Base-by-base conservation (phyloP, 73 alveolate species). In the Paramecium caudatum region DNA sequence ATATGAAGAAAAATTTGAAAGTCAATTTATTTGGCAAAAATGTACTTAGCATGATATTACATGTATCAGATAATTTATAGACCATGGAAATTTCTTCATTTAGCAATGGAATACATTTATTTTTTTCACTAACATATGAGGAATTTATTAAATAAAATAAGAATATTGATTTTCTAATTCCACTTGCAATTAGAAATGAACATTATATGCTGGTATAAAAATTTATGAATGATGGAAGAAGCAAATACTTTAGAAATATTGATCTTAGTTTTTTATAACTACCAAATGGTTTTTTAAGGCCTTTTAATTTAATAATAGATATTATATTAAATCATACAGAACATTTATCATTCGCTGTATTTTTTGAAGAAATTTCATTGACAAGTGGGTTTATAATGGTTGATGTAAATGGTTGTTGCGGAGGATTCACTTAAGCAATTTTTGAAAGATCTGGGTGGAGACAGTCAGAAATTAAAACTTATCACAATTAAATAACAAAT, bases 21-120 rank as follows among this genome's bases (percentile, higher is more conserved):
- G 55, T 74, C 19, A 74, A 74, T 45, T 45, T 74, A 9, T 74
- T 74, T 74, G 88, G 69, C 43, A 74, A 74, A 43, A 74, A 74
- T 74, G 88, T 74, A 10, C 69, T 74, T 5, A 16, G 43, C 32
- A 36, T 74, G 62, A 74, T 74, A 5, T 12, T 74, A 4, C 9
- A 74, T 12, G 10, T 74, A 45, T 45, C 62, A 74, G 88, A 74
- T 37, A 45, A 45, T 8, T 74, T 74, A 15, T 23, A 36, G 19
- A 74, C 69, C 3, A 19, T 74, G 47, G 32, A 13, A 47, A 74
- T 74, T 39, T 74, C 46, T 1, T 12, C 15, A 43, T 21, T 27
- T 41, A 27, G 55, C 21, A 74, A 74, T 74, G 19, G 43, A 19
- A 39, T 46, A 19, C 88, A 74, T 41, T 19, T 39, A 21, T 74